Evolutionary conservation across 768 basidiomycete species (phyloP), one percentile per base, ranked within the genome.

Genomic region (Dentipellis fragilis): DNA sequence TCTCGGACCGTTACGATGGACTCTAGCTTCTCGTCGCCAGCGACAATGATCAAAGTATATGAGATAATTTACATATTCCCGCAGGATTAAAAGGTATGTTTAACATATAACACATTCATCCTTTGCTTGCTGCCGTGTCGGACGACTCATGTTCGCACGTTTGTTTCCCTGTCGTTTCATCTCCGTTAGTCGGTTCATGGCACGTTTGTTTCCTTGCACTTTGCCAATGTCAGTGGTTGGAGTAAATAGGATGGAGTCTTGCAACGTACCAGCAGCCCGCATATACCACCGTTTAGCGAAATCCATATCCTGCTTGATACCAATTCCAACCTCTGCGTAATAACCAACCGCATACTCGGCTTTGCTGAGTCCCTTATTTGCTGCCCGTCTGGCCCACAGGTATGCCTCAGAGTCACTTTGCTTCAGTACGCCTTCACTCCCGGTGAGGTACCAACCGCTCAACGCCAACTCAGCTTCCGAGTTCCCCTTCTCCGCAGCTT

Each of bases 331-430:
- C 69, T 98, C 96, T 0, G 93, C 91, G 68, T 98, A 99, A 70
- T 97, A 96, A 22, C 95, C 96, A 17, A 98, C 95, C 10, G 96
- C 96, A 71, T 97, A 99, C 70, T 99, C 96, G 0, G 96, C 96
- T 69, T 96, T 97, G 67, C 87, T 87, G 63, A 96, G 66, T 6
- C 95, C 96, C 70, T 96, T 97, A 70, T 97, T 96, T 21, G 93
- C 96, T 16, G 94, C 93, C 54, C 91, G 81, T 35, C 94, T 78
- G 10, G 95, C 96, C 96, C 96, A 99, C 40, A 99, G 70, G 69
- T 96, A 99, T n/a, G 96, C 96, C 68, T 99, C 96, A 2, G 88
- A 89, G 69, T 99, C 96, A 64, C 90, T 93, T 75, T 98, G 96
- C 71, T 96, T 96, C 64, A 99, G 72, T 1, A 98, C 91, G 2